Base-by-base conservation (phyloP, 2,329 filamentous ascomycete species). In the Pseudogymnoascus sp. region DNA sequence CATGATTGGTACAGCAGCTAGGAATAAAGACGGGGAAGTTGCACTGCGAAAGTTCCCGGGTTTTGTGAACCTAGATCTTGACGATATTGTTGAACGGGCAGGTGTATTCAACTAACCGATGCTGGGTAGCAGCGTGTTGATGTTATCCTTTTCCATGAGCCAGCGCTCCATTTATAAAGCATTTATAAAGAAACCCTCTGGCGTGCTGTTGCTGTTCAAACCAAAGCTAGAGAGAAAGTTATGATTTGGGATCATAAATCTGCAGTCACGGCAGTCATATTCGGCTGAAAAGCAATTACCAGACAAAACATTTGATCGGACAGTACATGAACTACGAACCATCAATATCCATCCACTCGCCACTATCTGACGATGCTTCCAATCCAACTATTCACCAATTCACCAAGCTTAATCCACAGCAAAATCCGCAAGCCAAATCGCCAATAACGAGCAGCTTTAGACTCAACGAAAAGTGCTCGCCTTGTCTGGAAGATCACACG, bases 1-100 rank as follows among this genome's bases (percentile, higher is more conserved):
- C 26, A 71, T 71, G 69, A 63, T 71, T 56, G 67, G 61, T 33
- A 65, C 62, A 26, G 65, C 67, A 8, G 59, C 69, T 2, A 62
- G 65, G 8, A 38, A 28, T 45, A 57, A 57, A 38, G 18, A 38
- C 4, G 23, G 55, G 5, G 26, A 30, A 33, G 9, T 33, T 3
- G 5, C n/a, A 18, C 45, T 30, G 45, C 45, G 26, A 9, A 30
- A 52, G 5, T 30, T 52, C 5, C 26, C 45, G 1, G 45, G 26
- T 19, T 52, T 52, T 30, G n/a, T 6, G 5, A 52, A 33, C 10
- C 15, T 52, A 52, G 12, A n/a, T 13, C 45, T 52, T 5, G n/a
- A 33, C 10, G 45, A 52, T 30, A 52, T 52, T 52, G 26, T 52
- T 52, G 15, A n/a, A 2, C 26, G 45, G 26, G n/a, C 45, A 30